These are phyloP conservation scores for Pseudoneurospora amorphoporcata DNA, from an alignment of 495 filamentous ascomycete species.

Conservation along the genomic window DNA sequence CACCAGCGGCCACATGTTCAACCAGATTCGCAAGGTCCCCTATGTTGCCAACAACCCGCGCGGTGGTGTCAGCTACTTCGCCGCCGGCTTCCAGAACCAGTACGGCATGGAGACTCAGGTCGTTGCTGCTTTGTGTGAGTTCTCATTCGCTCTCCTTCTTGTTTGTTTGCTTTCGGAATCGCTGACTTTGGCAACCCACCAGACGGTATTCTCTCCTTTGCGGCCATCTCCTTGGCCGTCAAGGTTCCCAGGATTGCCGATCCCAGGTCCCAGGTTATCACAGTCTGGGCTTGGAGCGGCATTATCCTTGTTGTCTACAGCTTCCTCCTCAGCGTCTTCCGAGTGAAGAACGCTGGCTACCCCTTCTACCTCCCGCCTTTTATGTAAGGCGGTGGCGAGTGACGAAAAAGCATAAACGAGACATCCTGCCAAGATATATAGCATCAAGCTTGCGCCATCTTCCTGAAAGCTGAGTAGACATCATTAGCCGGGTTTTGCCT, in stretches of 20 bases:
- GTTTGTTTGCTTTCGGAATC: background rate
- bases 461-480: background rate
- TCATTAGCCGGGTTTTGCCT: background rate
- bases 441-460: background rate
- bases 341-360: constrained; percentile 90
- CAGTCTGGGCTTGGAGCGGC: constrained; percentile 70
- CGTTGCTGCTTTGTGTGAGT: constrained; percentile 89
- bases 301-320: constrained; percentile 80
- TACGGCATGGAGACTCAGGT: constrained; percentile 96
- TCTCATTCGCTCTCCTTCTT: background rate
- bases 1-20: constrained; percentile 97
- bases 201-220: constrained; percentile 92
- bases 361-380: constrained; percentile 92
- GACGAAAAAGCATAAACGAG: background rate
- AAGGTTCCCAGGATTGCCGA: constrained; percentile 85
- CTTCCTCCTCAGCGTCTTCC: constrained; percentile 87
- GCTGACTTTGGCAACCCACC: background rate
- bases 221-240: constrained; percentile 76
- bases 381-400: constrained; percentile 23
- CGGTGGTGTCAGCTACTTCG: constrained; percentile 86
- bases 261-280: constrained; percentile 65
- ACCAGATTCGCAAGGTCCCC: constrained; percentile 94
- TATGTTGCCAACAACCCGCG: constrained; percentile 81
- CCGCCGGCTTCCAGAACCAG: constrained; percentile 88
- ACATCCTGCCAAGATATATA: background rate